Evolutionary conservation across 805 yeast genomes (phyloP).

Genomic region (Scheffersomyces amazonensis): DNA sequence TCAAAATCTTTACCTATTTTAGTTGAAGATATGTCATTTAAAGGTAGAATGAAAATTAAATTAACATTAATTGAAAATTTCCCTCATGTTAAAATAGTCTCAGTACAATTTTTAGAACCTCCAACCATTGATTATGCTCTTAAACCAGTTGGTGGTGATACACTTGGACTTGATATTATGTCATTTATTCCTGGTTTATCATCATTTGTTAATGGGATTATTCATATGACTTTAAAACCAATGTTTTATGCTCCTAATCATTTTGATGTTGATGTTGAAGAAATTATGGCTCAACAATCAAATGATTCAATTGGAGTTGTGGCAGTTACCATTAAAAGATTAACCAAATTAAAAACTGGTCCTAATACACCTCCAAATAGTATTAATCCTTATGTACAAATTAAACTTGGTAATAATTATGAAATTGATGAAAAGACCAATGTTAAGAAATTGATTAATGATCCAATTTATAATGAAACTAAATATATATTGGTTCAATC

Average conservation of each 20-base stretch:
- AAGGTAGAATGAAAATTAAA: constrained; percentile 66
- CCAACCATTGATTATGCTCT: constrained; percentile 76
- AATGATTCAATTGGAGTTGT: constrained; percentile 71
- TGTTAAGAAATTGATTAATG: constrained; percentile 51
- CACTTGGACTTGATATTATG: constrained; percentile 84
- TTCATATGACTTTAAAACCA: constrained; percentile 70
- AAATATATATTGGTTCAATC: constrained; percentile 55
- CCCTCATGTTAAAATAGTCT: constrained; percentile 76
- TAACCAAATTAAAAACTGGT: constrained; percentile 44
- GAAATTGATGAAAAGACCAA: constrained; percentile 52
- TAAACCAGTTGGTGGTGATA: constrained; percentile 87
- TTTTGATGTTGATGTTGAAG: constrained; percentile 71
- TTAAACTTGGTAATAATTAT: constrained; percentile 36
- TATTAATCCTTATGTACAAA: constrained; percentile 55
- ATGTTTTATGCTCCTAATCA: constrained; percentile 83
- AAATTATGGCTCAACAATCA: constrained; percentile 57
- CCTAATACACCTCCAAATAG: constrained; percentile 34
- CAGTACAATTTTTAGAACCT: constrained; percentile 71
- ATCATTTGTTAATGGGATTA: constrained; percentile 63
- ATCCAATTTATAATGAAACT: constrained; percentile 68
- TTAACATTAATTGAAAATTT: constrained; percentile 60
- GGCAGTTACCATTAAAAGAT: constrained; percentile 59
- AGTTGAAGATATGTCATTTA: constrained; percentile 76
- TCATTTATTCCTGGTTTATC: constrained; percentile 79
- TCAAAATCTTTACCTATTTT: constrained; percentile 74